Evolutionary conservation across 73 alveolate genomes (phyloP), one percentile per base, ranked within the genome.

Genomic region (Tetrahymena borealis): DNA sequence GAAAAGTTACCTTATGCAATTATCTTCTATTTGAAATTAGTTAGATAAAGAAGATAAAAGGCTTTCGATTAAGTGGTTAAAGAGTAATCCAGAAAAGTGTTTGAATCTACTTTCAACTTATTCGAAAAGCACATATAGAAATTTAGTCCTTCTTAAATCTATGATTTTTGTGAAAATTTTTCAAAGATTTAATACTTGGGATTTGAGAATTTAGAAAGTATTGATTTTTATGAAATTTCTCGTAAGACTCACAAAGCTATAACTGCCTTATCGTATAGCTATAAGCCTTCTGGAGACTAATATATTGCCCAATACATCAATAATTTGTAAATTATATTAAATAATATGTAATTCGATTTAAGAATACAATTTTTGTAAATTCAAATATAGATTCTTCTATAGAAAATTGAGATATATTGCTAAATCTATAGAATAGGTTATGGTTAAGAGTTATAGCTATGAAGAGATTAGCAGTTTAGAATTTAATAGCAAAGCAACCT

Each of bases 91-190:
- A 60, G 85, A 60, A 60, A 60, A n/a, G 85, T 60, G 4, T 60
- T 60, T 28, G 85, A 60, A 60, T 60, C 85, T 7, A 60, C 85
- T 1, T 85, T 93, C 91, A 91, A 85, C 24, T 38, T 93, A 7
- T 91, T 93, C 33, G 93, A 60, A 18, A 85, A 39, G n/a, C 78
- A 79, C 91, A 32, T 93, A 11, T 36, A 93, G 40, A 93, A 93
- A 40, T 85, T 92, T 32, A 79, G 78, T 32, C 60, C 91, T 16
- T 32, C 39, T 13, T 85, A 93, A 93, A 79, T 93, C 7, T 79
- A 35, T 15, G 92, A 93, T 60, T 93, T 79, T 33, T 93, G 95
- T 40, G 33, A 79, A 18, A 77, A 60, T n/a, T 39, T 79, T 37
- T 60, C 77, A 79, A 38, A 93, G 24, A 79, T 85, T 10, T 24